Evolutionary conservation across 768 basidiomycete genomes (phyloP), one percentile per base, ranked within the genome.

Genomic region (Fibroporia radiculosa): DNA sequence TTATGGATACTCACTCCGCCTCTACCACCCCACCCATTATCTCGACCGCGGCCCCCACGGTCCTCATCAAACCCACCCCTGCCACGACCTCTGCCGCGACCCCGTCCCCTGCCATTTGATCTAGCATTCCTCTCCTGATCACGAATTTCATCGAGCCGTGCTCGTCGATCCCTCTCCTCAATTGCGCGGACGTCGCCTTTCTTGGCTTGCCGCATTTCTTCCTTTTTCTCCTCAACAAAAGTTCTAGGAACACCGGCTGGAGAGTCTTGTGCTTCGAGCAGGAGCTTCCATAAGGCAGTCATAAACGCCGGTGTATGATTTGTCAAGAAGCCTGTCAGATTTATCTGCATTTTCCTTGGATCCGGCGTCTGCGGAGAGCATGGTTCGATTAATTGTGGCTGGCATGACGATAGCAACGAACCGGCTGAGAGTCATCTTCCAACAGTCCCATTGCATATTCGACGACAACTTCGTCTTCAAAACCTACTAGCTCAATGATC

Each of bases 381-480:
- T 10, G 7, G 12, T 22, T 34, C 14, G 19, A 20, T 33, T 26
- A 34, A 16, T n/a, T n/a, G 38, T 3, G 23, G 6, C 6, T 35
- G 34, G 13, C 34, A 43, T 32, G 32, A 27, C 4, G 32, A 14
- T 20, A 34, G 40, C 19, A 1, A 62, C 83, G 52, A 50, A 95
- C 93, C n/a, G 87, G 84, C 51, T 85, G 77, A 13, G 77, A 73
- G 38, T 80, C 71, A 55, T 96, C 90, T 59, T 99, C 96, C 4
- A 99, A 68, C 16, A 98, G 72, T 14, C 91, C 91, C 80, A 92
- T 90, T 14, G 92, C 91, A 59, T 96, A 98, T 59, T 97, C 95
- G 23, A 97, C 82, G 32, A 98, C 84, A 33, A 99, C 83, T 61
- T 99, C 96, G 63, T 99, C 96, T 57, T 99, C 96, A 28, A 98